Evolutionary conservation across 495 filamentous ascomycete genomes (phyloP), one percentile per base, ranked within the genome.

Genomic region (Acidomyces sp.): DNA sequence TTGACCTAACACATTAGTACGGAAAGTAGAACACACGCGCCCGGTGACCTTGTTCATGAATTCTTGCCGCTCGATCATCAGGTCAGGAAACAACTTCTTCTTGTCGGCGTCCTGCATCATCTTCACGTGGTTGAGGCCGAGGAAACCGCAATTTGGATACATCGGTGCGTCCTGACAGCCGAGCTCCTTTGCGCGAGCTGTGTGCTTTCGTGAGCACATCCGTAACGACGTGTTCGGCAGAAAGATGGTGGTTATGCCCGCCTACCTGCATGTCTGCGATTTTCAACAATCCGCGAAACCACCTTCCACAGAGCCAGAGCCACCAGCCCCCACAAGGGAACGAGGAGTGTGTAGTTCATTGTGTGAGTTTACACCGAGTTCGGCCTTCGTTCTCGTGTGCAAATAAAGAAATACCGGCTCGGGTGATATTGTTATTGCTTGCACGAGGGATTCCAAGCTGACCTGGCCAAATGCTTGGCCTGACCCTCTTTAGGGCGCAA

Each of bases 101-200:
- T 52, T 48, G 43, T 54, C 48, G 1, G 55, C 48, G 15, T 34
- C 45, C 7, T 39, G 3, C 15, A 55, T 27, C n/a, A 41, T 16
- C 19, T 36, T n/a, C 6, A 58, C 28, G 21, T 37, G 34, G 1
- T 39, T 44, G 29, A 56, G 39, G 15, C 55, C 55, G 13, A 60
- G 28, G 37, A 46, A 36, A 13, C 46, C 51, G 10, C 16, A 2
- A 2, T 37, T 24, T 10, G 38, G 42, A 17, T 39, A 35, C 19
- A 13, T 15, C 2, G 48, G 21, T 30, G 52, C 25, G 17, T 43
- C 30, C 44, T 42, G 40, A 23, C 57, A 60, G 22, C 41, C 40
- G 4, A 54, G 39, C 32, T 52, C 25, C 17, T 43, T 51, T 3
- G 46, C 52, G 19, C 2, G 2, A 34, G 7, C 31, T 13, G 13